Percentiles rank a stretch among this genome's conserved stretches.
These are phyloP conservation scores for Scenedesmus sp. DNA, from an alignment of 163 green algal species.

Conservation along the genomic window DNA sequence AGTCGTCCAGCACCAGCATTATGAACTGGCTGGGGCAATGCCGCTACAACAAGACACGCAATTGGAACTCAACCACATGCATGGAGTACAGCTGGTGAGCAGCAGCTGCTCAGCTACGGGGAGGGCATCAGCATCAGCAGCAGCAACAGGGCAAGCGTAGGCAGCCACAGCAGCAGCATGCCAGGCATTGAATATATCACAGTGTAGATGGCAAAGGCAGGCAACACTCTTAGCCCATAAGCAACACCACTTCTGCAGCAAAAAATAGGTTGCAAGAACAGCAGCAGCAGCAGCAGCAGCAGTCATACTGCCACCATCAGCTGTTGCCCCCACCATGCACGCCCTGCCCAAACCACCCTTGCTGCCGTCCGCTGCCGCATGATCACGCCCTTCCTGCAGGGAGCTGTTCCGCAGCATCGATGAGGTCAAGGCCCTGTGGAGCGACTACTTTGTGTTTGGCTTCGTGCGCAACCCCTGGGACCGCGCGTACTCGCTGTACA, in stretches of 20 bases:
- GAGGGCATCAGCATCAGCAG: neutral
- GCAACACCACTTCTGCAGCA: neutral
- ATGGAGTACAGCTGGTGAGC: slow-evolving; percentile 44
- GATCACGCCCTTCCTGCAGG: neutral
- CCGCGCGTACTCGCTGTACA: slow-evolving; percentile 60
- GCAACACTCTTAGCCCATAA: neutral
- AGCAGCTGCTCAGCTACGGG: neutral
- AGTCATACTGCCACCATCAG: neutral
- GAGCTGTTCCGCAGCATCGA: neutral
- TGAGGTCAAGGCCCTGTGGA: slow-evolving; percentile 52
- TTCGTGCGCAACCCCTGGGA: slow-evolving; percentile 68
- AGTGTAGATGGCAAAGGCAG: too few relatives aligned
- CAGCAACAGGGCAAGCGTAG: neutral
- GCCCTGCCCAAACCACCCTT: neutral
- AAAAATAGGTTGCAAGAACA: neutral
- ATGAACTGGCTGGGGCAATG: slow-evolving; percentile 64
- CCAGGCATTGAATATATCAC: neutral
- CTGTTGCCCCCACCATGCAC: neutral
- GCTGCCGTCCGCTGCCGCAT: neutral
- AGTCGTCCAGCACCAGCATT: slow-evolving; percentile 57
- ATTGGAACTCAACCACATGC: slow-evolving; percentile 39
- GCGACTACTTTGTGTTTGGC: slow-evolving; percentile 71
- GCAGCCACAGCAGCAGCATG: neutral
- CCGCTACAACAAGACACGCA: slow-evolving; percentile 38
- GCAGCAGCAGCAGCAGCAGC: neutral